These are phyloP conservation scores for Papilionanthe hybrid DNA, from an alignment of 116 monocot genomes.

Conservation along the genomic window DNA sequence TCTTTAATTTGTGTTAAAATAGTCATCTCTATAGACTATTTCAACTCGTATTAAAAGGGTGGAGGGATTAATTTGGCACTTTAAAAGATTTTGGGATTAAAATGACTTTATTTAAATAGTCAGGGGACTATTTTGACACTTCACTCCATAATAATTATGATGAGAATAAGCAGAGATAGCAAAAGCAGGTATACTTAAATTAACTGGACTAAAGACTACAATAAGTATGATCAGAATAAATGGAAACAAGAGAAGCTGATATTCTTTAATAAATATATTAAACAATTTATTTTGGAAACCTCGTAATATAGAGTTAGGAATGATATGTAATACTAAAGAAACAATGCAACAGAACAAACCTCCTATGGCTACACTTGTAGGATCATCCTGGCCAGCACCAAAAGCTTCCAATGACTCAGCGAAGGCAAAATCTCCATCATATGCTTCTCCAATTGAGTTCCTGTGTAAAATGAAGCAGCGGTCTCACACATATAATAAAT, in stretches of 20 bases:
- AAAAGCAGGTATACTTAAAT: neutral
- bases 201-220: neutral
- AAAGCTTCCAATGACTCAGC: constrained; percentile 91
- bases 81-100: no score
- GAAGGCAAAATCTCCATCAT: constrained; percentile 69
- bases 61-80: no score
- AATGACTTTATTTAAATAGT: no score
- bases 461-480: constrained; percentile 27
- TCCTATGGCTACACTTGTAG: constrained; percentile 88
- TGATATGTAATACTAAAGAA: neutral
- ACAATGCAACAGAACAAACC: constrained; percentile 30
- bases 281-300: no score
- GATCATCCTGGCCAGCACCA: constrained; percentile 95
- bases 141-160: neutral
- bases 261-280: no score
- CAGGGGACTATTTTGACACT: no score
- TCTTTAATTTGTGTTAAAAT: no score
- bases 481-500: neutral
- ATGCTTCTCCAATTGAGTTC: constrained; percentile 63
- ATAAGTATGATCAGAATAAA: no score
- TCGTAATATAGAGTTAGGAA: constrained; percentile 1
- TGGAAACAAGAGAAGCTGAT: no score
- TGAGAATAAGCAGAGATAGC: neutral
- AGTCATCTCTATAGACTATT: no score
- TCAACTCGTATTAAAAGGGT: no score